phyloP scores from a whole-genome alignment of 1,139 yeast genomes.

The Yamadazyma epiphylla region DNA sequence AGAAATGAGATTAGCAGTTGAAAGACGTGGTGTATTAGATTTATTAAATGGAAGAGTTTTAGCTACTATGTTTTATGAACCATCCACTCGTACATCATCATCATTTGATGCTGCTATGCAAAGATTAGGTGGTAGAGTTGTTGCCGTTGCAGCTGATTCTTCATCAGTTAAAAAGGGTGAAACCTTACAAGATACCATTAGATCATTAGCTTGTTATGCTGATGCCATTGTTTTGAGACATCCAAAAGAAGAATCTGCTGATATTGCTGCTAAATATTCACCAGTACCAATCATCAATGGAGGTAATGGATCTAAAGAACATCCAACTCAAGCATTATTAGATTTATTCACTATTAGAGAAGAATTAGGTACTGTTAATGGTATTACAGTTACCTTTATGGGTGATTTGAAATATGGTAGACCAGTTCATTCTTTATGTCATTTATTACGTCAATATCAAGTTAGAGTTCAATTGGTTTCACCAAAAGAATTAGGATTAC shows the following conservation, averaged over 20 bases:
- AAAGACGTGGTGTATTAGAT: conserved; percentile 93
- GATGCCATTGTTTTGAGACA: conserved; percentile 98
- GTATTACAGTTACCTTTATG: conserved; percentile 96
- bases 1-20: conserved; percentile 96
- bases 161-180: conserved; percentile 98
- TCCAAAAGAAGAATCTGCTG: conserved; percentile 88
- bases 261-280: conserved; percentile 91
- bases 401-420: conserved; percentile 98
- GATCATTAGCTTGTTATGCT: conserved; percentile 91
- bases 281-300: conserved; percentile 97
- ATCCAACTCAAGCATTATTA: conserved; percentile 97
- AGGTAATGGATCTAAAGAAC: conserved; percentile 97
- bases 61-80: conserved; percentile 96
- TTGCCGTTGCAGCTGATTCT: conserved; percentile 75
- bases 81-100: conserved; percentile 94
- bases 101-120: conserved; percentile 99
- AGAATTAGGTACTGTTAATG: conserved; percentile 97
- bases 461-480: conserved; percentile 91
- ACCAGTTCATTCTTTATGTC: conserved; percentile 95
- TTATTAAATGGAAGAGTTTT: conserved; percentile 84
- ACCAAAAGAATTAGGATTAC: conserved; percentile 84
- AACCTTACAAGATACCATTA: conserved; percentile 92
- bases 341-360: conserved; percentile 98
- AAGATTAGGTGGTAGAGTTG: conserved; percentile 97
- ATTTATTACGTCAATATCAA: conserved; percentile 85